These are phyloP conservation scores for Arabidopsis arenosa DNA, from an alignment of 345 rosid species.

Conservation along the genomic window DNA sequence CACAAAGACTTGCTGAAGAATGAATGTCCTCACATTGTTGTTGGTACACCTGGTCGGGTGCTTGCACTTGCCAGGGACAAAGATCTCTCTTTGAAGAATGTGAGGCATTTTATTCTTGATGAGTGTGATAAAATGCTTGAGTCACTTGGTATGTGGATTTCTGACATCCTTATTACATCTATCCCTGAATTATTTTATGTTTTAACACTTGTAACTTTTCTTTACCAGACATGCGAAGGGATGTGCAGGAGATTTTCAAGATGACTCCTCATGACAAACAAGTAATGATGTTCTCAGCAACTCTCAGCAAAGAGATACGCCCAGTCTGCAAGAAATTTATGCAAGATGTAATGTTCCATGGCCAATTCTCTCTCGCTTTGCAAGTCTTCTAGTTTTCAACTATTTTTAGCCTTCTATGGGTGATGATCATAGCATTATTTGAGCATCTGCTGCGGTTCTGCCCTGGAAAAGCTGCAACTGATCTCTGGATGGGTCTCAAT, in stretches of 20 bases:
- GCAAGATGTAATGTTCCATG: conserved; percentile 97
- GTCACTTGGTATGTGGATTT: conserved; percentile 70
- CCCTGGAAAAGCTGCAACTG: neutral
- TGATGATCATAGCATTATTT: conserved; percentile 6
- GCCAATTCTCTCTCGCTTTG: conserved; percentile 67
- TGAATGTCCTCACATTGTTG: conserved; percentile 99
- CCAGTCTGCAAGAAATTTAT: conserved; percentile 99
- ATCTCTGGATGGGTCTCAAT: neutral
- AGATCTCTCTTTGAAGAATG: conserved; percentile 96
- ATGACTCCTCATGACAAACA: conserved; percentile 99
- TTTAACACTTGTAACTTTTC: neutral
- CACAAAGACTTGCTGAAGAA: conserved; percentile 93
- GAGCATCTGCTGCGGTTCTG: neutral
- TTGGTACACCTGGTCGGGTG: conserved; percentile 97
- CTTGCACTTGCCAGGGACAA: conserved; percentile 89
- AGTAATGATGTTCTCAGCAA: conserved; percentile 99
- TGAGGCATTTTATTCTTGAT: conserved; percentile 97
- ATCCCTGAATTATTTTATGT: neutral
- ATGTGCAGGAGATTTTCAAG: conserved; percentile 98
- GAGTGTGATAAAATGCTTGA: conserved; percentile 99
- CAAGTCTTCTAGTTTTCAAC: conserved; percentile 52
- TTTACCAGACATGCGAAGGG: conserved; percentile 85
- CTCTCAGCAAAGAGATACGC: conserved; percentile 99
- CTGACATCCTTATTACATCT: neutral
- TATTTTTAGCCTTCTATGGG: conserved; percentile 51